Conservation (phyloP, 345 rosid species). For the Brassica nigra region DNA sequence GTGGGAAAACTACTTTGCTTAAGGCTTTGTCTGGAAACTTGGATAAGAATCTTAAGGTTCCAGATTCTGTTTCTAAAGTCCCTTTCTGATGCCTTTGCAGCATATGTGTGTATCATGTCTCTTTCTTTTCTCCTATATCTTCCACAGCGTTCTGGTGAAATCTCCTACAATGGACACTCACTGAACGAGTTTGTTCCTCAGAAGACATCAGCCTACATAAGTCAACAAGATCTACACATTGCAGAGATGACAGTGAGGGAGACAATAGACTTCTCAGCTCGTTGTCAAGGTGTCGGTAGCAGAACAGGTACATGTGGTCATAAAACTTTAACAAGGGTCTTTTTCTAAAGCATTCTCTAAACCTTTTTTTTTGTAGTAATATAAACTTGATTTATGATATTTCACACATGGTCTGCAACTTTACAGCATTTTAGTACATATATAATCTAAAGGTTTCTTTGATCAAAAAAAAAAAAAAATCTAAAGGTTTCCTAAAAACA, state of each 20-base stretch:
- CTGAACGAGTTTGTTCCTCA: slow-evolving; percentile 55
- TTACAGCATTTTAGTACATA: too few species aligned
- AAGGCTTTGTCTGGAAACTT: slow-evolving; percentile 72
- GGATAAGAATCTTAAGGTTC: slow-evolving; percentile 56
- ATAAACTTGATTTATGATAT: too few species aligned
- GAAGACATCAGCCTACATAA: slow-evolving; percentile 57
- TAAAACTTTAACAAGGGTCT: neutral
- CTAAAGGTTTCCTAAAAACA: too few species aligned
- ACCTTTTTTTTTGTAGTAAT: neutral
- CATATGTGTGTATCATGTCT: neutral
- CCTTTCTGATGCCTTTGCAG: neutral
- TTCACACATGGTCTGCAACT: too few species aligned
- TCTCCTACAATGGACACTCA: slow-evolving; percentile 47
- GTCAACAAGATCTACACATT: slow-evolving; percentile 58
- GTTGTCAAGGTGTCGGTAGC: slow-evolving; percentile 58
- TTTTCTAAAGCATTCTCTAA: neutral
- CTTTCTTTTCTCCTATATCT: neutral
- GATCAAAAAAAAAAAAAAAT: too few species aligned
- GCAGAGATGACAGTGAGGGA: slow-evolving; percentile 71
- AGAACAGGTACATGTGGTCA: slow-evolving; percentile 43
- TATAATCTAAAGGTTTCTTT: too few species aligned
- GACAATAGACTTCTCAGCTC: slow-evolving; percentile 60
- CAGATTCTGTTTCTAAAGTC: neutral
- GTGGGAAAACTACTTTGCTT: slow-evolving; percentile 70
- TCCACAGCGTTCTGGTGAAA: slow-evolving; percentile 48